Evolutionary conservation across 371 early-diverging fungal genomes (phyloP).

Genomic region (Funneliformis caledonium): DNA sequence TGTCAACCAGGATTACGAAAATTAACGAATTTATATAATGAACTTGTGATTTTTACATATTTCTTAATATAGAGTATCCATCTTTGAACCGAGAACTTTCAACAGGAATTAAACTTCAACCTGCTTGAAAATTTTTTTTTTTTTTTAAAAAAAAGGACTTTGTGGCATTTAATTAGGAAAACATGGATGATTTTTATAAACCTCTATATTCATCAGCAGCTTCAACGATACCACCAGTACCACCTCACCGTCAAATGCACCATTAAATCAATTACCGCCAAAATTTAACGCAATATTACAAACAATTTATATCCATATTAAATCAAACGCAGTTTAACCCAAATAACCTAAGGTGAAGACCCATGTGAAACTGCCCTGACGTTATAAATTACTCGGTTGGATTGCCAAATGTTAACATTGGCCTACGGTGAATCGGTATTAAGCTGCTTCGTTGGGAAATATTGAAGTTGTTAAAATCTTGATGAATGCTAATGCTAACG

Average conservation of each 20-base stretch:
- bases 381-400: constrained; percentile 1
- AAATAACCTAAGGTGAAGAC: constrained; percentile 39
- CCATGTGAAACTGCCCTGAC: constrained; percentile 32
- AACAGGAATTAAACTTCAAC: no score
- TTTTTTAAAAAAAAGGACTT: no score
- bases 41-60: no score
- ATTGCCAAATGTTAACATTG: constrained; percentile 22
- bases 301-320: constrained; percentile 31
- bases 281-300: constrained; percentile 32
- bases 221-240: not conserved
- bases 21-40: no score
- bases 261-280: constrained; percentile 19
- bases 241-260: not conserved
- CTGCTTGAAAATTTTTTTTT: no score
- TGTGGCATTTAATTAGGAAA: not conserved
- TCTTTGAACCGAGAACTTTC: no score
- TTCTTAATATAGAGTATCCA: no score
- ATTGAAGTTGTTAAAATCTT: constrained; percentile 47
- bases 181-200: constrained; percentile 30
- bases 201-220: constrained; percentile 28
- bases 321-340: constrained; percentile 28
- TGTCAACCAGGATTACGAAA: no score
- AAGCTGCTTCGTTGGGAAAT: constrained; percentile 48
- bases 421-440: constrained; percentile 50
- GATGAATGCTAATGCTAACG: constrained; percentile 47